Evolutionary conservation across 2,329 filamentous ascomycete species (phyloP), one percentile per base, ranked within the genome.

Genomic region (Penicillium corylophilum): DNA sequence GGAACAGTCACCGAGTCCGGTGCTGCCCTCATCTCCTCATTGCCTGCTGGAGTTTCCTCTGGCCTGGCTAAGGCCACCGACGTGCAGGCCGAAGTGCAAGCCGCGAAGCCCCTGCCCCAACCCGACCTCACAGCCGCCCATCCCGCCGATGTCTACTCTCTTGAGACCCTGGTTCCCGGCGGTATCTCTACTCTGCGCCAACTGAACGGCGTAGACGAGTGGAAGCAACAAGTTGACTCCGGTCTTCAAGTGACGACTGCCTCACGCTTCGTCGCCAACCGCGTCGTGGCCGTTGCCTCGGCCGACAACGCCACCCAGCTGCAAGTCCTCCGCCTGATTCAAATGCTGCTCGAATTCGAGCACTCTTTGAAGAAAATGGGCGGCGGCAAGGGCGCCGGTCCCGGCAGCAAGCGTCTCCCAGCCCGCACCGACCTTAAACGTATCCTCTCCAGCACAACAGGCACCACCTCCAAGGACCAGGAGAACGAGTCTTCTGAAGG

Each of bases 81-180:
- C 29, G 59, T 74, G 28, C 71, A 76, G 56, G 70, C 71, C 42
- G 67, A 73, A 55, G 70, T 77, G 33, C 74, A 76, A 64, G 74
- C 72, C 44, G 68, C 70, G 50, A 79, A 79, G 56, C 77, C 77
- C 12, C 56, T 77, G 23, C 77, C 77, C 2, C 64, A 62, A 4
- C 66, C 75, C 9, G 71, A 79, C 61, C 60, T 77, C 26, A 60
- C 65, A 20, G 74, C 75, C 13, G 66, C 67, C 23, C 72, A 75
- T 46, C 76, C 76, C 9, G 64, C 68, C 2, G 71, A 77, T 26
- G 75, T 78, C n/a, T 79, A 79, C 60, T 58, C 72, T 4, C 55
- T 78, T 50, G 70, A 73, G 12, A 57, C 59, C 7, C 67, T 79
- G 40, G 69, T 79, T 8, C 74, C 74, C 4, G 69, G 67, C 43